These are phyloP conservation scores for Aspergillus fijiensis DNA, from an alignment of 2,329 filamentous ascomycete species.

Conservation along the genomic window DNA sequence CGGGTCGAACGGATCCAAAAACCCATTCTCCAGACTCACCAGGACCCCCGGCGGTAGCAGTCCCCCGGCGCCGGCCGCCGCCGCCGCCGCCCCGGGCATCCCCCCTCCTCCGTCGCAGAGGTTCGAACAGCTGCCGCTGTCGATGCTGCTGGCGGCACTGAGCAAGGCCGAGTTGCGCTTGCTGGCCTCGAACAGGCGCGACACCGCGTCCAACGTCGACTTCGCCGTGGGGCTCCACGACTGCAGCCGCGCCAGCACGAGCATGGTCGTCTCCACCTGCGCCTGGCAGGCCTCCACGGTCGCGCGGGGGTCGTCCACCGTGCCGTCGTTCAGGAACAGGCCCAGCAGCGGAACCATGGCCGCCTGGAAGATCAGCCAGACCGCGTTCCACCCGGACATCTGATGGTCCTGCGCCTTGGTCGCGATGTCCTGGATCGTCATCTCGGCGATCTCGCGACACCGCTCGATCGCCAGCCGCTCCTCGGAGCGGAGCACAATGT, in stretches of 20 bases:
- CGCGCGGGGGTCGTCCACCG: conserved; percentile 60
- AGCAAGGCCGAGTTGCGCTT: conserved; percentile 29
- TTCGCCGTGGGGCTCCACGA: conserved; percentile 65
- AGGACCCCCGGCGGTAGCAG: conserved; percentile 16
- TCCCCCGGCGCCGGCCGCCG: not conserved
- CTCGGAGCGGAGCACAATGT: conserved; percentile 54
- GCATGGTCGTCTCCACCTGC: conserved; percentile 53
- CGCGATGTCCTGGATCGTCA: conserved; percentile 71
- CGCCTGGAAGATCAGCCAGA: conserved; percentile 79
- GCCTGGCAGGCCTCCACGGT: conserved; percentile 52
- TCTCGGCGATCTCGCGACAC: conserved; percentile 67
- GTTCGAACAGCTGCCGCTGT: conserved; percentile 15
- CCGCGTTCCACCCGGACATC: conserved; percentile 77
- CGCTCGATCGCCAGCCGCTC: conserved; percentile 67
- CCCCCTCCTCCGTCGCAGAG: conserved; percentile 16
- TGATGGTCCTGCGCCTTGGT: conserved; percentile 69
- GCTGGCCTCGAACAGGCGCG: conserved; percentile 62
- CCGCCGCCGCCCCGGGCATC: conserved; percentile 8
- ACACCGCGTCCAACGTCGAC: conserved; percentile 63
- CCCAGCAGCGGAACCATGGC: conserved; percentile 75
- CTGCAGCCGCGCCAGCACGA: conserved; percentile 52
- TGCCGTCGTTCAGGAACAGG: conserved; percentile 55
- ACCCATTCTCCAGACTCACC: conserved; percentile 21
- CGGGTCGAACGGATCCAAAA: conserved; percentile 25
- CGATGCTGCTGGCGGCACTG: conserved; percentile 14